These are phyloP conservation scores for Clarkia xantiana DNA, from an alignment of 345 rosid genomes.

Conservation along the genomic window DNA sequence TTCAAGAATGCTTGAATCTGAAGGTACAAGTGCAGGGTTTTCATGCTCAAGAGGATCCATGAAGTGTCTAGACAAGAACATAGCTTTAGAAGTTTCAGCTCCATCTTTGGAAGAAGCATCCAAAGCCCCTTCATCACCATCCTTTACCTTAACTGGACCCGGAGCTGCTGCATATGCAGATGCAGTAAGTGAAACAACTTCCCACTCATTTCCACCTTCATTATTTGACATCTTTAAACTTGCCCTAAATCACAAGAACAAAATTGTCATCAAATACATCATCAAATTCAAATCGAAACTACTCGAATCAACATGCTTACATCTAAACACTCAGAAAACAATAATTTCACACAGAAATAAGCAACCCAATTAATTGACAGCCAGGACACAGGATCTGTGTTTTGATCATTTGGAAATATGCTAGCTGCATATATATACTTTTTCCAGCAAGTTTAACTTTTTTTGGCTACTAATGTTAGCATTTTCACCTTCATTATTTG, in stretches of 20 bases:
- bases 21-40: constrained; percentile 35
- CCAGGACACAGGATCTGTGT: too few species aligned
- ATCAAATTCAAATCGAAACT: too few species aligned
- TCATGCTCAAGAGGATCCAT: constrained; percentile 64
- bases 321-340: too few species aligned
- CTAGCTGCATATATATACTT: too few species aligned
- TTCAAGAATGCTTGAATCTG: constrained; percentile 15
- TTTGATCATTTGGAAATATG: too few species aligned
- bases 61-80: constrained; percentile 72
- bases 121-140: constrained; percentile 20
- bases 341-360: too few species aligned
- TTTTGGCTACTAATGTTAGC: too few species aligned
- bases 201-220: constrained; percentile 74
- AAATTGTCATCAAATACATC: too few species aligned
- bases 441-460: too few species aligned
- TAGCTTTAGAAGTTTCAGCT: constrained; percentile 46
- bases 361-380: too few species aligned
- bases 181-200: constrained; percentile 87
- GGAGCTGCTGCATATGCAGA: constrained; percentile 90
- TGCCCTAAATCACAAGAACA: too few species aligned
- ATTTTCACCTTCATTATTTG: constrained; percentile 38
- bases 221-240: constrained; percentile 36
- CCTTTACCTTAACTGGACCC: constrained; percentile 37
- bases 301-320: too few species aligned
- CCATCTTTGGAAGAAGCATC: constrained; percentile 16